A percentile compares a stretch with the other conserved stretches of the same genome.
phyloP scores from a whole-genome alignment of 2,329 filamentous ascomycete genomes.

The Exophiala phaeomuriformis region DNA sequence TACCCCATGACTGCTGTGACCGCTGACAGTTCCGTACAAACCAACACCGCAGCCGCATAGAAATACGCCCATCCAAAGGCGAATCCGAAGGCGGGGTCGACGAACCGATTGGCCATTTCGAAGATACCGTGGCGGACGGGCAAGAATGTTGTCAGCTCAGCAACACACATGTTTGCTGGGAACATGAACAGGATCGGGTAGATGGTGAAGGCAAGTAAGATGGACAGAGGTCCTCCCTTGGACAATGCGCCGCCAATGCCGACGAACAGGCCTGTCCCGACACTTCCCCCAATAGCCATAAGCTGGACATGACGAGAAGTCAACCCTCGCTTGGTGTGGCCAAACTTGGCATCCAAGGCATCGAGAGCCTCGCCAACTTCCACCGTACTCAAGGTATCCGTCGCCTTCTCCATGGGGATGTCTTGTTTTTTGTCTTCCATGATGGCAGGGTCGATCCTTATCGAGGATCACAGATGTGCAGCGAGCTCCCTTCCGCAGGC shows the following conservation, averaged over 20 bases:
- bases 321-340: conserved; percentile 29
- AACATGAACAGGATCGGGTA: conserved; percentile 29
- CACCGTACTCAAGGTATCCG: too few relatives aligned
- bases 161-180: conserved; percentile 35
- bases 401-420: too few relatives aligned
- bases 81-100: conserved; percentile 40
- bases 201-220: conserved; percentile 33
- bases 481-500: too few relatives aligned
- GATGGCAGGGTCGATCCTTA: too few relatives aligned
- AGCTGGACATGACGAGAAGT: conserved; percentile 35
- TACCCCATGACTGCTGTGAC: conserved; percentile 36
- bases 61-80: conserved; percentile 43
- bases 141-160: conserved; percentile 37
- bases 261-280: conserved; percentile 33
- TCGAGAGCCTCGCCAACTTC: too few relatives aligned
- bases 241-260: conserved; percentile 32
- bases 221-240: conserved; percentile 31
- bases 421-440: too few relatives aligned
- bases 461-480: too few relatives aligned
- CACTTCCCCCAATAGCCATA: conserved; percentile 36
- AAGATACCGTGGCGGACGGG: conserved; percentile 34
- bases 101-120: conserved; percentile 34
- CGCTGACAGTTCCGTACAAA: conserved; percentile 42
- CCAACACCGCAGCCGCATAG: conserved; percentile 37
- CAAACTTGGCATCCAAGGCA: background rate